Percentiles rank a stretch among this genome's conserved stretches.
Evolutionary conservation across 371 early-diverging fungal species (phyloP).

Genomic region (Apophysomyces elegans): DNA sequence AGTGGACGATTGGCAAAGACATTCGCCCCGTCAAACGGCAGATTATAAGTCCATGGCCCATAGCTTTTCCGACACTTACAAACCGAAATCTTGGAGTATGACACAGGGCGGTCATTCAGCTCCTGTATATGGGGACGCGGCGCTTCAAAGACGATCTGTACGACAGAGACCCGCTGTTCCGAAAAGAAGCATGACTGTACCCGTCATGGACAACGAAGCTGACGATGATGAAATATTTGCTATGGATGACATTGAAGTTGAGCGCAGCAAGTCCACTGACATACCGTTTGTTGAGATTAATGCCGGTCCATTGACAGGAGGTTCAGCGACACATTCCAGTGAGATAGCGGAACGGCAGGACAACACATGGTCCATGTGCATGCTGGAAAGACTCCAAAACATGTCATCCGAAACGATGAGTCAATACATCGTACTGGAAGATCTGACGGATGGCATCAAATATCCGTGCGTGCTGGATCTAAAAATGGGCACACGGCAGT

Average conservation of each 20-base stretch:
- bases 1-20: slow-evolving; percentile 41
- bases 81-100: neutral
- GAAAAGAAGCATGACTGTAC: neutral
- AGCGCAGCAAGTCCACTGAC: slow-evolving; percentile 10
- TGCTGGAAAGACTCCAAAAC: neutral
- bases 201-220: neutral
- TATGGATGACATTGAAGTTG: slow-evolving; percentile 29
- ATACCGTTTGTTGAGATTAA: neutral
- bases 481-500: slow-evolving; percentile 98
- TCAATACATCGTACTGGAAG: slow-evolving; percentile 74
- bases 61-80: slow-evolving; percentile 14
- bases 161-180: neutral
- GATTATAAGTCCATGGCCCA: slow-evolving; percentile 4
- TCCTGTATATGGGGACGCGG: neutral
- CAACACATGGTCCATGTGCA: slow-evolving; percentile 41
- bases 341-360: neutral
- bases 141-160: neutral
- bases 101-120: slow-evolving; percentile 8
- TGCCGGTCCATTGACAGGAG: slow-evolving; percentile 14
- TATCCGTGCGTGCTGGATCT: slow-evolving; percentile 94
- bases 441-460: slow-evolving; percentile 86
- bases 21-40: slow-evolving; percentile 8
- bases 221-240: slow-evolving; percentile 23
- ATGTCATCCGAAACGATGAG: slow-evolving; percentile 60
- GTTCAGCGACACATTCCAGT: slow-evolving; percentile 5